A percentile compares a stretch with the other conserved stretches of the same genome.
Conservation (phyloP, 106 monocot species). For the Dactylorhiza incarnata region DNA sequence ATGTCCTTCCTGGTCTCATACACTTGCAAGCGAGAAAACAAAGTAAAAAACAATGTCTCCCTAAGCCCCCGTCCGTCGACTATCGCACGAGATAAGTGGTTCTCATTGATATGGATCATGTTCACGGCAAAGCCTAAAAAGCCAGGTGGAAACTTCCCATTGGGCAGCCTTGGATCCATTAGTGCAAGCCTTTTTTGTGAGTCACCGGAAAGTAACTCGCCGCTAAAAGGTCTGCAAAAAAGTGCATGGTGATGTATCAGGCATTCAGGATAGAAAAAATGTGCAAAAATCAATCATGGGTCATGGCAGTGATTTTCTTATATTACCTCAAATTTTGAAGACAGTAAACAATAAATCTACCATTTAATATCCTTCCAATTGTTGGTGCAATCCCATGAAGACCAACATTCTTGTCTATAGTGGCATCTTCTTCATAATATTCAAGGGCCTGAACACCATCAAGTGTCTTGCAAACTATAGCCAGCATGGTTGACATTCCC, state of each 20-base stretch:
- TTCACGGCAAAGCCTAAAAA: constrained; percentile 70
- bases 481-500: constrained; percentile 78
- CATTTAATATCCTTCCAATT: constrained; percentile 48
- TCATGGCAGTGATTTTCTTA: background rate
- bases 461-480: constrained; percentile 82
- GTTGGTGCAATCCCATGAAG: constrained; percentile 61
- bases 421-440: constrained; percentile 52
- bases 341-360: constrained; percentile 72
- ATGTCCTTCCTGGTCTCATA: constrained; percentile 66
- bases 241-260: background rate
- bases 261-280: background rate
- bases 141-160: constrained; percentile 61
- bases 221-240: constrained; percentile 59
- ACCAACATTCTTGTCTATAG: constrained; percentile 50
- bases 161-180: constrained; percentile 58
- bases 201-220: constrained; percentile 60
- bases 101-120: constrained; percentile 60
- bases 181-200: constrained; percentile 65
- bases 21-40: constrained; percentile 80
- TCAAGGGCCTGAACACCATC: constrained; percentile 78
- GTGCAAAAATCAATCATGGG: background rate
- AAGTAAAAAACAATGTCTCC: constrained; percentile 73
- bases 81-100: constrained; percentile 49
- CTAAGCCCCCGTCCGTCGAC: constrained; percentile 64
- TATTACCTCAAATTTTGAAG: constrained; percentile 79